Conservation (phyloP, 352 stramenopile genomes). For the Sclerospora graminicola region DNA sequence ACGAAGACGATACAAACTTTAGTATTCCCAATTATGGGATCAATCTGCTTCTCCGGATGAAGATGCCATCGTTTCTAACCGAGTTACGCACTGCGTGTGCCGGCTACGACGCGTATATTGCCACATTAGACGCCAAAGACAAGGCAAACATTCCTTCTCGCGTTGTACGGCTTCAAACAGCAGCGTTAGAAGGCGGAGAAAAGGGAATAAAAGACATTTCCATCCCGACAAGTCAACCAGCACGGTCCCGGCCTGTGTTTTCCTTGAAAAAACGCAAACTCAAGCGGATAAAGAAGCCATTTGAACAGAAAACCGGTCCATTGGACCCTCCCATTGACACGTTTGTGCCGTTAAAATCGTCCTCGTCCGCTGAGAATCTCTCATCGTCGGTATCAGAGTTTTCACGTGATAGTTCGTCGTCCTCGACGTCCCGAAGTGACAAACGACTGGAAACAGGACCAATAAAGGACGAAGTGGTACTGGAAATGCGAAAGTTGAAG, state of each 20-base stretch:
- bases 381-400: slow-evolving; percentile 5
- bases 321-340: no score
- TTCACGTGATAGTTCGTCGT: slow-evolving; percentile 7
- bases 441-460: no score
- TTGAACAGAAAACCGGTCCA: no score
- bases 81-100: slow-evolving; percentile 45
- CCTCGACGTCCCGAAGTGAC: background rate
- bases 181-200: no score
- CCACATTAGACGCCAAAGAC: slow-evolving; percentile 30
- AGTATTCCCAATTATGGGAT: slow-evolving; percentile 63
- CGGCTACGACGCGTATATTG: slow-evolving; percentile 40
- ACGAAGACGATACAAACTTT: slow-evolving; percentile 73
- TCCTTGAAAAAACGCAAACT: no score
- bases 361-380: slow-evolving; percentile 7
- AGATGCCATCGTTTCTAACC: slow-evolving; percentile 54
- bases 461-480: no score
- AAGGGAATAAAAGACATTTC: no score
- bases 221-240: no score
- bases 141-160: slow-evolving; percentile 37
- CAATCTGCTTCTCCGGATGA: slow-evolving; percentile 39
- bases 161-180: slow-evolving; percentile 33
- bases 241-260: no score
- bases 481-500: no score
- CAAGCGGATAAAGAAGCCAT: no score
- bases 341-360: no score